Conservation (phyloP, 352 stramenopile genomes). For the Pythium chondricola region DNA sequence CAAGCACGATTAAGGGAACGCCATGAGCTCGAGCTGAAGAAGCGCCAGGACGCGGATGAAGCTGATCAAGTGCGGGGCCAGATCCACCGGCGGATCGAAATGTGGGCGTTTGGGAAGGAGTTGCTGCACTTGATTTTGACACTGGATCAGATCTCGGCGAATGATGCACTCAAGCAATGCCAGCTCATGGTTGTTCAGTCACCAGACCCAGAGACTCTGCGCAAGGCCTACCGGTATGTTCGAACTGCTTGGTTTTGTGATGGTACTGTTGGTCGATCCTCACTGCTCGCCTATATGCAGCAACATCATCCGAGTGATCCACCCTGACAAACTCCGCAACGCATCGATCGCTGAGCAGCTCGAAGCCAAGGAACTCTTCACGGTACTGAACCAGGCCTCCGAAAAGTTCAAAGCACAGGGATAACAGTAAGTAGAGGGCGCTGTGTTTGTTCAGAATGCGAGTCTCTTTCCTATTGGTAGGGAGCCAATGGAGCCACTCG, state of each 20-base stretch:
- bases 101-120: constrained; percentile 83
- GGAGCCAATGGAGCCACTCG: too few relatives aligned
- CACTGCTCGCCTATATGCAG: constrained; percentile 19
- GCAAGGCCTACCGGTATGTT: constrained; percentile 73
- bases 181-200: constrained; percentile 77
- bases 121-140: constrained; percentile 80
- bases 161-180: constrained; percentile 64
- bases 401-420: constrained; percentile 63
- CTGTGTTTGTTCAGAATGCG: too few relatives aligned
- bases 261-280: not conserved
- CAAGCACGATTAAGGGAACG: constrained; percentile 77
- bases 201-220: constrained; percentile 70
- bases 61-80: constrained; percentile 68
- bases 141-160: constrained; percentile 75
- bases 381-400: constrained; percentile 83
- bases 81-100: constrained; percentile 69
- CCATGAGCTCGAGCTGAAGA: constrained; percentile 76
- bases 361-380: constrained; percentile 84
- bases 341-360: constrained; percentile 74
- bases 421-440: too few relatives aligned
- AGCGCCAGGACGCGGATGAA: constrained; percentile 74
- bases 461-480: too few relatives aligned
- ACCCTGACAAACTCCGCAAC: constrained; percentile 80
- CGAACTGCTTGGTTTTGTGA: not conserved
- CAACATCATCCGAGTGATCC: constrained; percentile 83